Base-by-base conservation (phyloP, 257 asterid species). In the Nicotiana paniculata region DNA sequence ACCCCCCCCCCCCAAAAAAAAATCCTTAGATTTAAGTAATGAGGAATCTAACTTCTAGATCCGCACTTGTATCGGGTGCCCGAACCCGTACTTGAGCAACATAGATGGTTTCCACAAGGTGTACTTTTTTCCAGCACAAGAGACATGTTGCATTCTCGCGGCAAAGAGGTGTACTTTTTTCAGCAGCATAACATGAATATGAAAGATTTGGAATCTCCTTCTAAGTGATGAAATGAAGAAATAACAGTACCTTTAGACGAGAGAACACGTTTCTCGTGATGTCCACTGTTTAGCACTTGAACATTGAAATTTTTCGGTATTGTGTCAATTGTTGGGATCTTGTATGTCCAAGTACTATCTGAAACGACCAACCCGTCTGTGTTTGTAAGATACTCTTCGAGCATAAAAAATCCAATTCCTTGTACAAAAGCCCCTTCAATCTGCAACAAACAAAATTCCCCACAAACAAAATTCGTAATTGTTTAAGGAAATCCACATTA, bases 351-450 rank as follows among this genome's bases (percentile, higher is more conserved):
- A 37, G 95, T 91, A 63, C 97, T 86, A 84, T 94, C 91, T 4
- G 91, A 64, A 61, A 86, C 80, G 75, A 89, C 83, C 85, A 87
- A 68, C 85, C 97, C 98, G 69, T 94, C 90, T 16, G 82, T 24
- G 65, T 94, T 89, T 3, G 84, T 85, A 51, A 84, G 82, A 88
- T 91, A 94, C 81, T 93, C 98, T 91, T 94, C 97, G 26, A 83
- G 94, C 97, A 94, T 91, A 86, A 94, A 93, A 84, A 90, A 93
- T 65, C 98, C 98, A 12, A 94, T 74, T 28, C 98, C 98, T 90
- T 93, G 97, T 9, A 94, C 97, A 75, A 93, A 94, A 59, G 98
- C 94, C 46, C 97, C 98, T 88, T 94, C 98, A 67, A 91, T 93
- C 97, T 94, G 90, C n/a, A 48, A 53, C 62, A 74, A 74, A 48